These are phyloP conservation scores for Ascosphaera apis DNA, from an alignment of 2,329 filamentous ascomycete species.

Conservation along the genomic window DNA sequence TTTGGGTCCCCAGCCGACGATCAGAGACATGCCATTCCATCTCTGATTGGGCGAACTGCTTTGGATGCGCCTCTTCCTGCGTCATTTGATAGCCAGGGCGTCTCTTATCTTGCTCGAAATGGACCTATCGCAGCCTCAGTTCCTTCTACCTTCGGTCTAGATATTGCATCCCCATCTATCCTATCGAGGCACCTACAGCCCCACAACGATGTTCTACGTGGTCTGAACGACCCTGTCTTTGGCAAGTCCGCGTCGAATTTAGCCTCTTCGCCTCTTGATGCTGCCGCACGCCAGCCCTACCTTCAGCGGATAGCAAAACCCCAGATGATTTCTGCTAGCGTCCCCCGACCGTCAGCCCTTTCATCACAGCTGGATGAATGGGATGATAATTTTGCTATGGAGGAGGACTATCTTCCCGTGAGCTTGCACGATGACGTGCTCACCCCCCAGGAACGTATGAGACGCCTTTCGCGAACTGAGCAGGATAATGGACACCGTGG, in stretches of 20 bases:
- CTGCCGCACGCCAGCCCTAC: slow-evolving; percentile 39
- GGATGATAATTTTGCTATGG: slow-evolving; percentile 50
- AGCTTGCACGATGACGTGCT: slow-evolving; percentile 40
- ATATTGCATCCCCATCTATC: slow-evolving; percentile 46
- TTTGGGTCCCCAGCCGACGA: slow-evolving; percentile 73
- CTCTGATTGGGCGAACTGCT: slow-evolving; percentile 54
- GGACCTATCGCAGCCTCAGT: slow-evolving; percentile 83
- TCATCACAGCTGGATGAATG: slow-evolving; percentile 38
- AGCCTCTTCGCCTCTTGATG: slow-evolving; percentile 36
- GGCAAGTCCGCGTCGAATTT: slow-evolving; percentile 40
- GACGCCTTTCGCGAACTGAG: slow-evolving; percentile 35
- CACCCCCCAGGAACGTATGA: slow-evolving; percentile 36
- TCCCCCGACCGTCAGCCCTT: slow-evolving; percentile 28
- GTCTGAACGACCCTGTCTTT: slow-evolving; percentile 42
- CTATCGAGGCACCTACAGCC: slow-evolving; percentile 41
- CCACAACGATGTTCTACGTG: slow-evolving; percentile 40
- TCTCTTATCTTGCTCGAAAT: slow-evolving; percentile 74
- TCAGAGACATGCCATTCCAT: slow-evolving; percentile 55
- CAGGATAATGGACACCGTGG: slow-evolving; percentile 26
- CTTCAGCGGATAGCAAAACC: slow-evolving; percentile 40
- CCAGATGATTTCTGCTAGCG: slow-evolving; percentile 36
- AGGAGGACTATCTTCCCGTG: slow-evolving; percentile 71
- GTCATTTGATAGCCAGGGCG: slow-evolving; percentile 88
- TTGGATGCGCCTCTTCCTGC: slow-evolving; percentile 80
- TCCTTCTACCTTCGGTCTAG: slow-evolving; percentile 73